These are phyloP conservation scores for Talaromyces sp. DNA, from an alignment of 2,329 filamentous ascomycete genomes.

Conservation along the genomic window DNA sequence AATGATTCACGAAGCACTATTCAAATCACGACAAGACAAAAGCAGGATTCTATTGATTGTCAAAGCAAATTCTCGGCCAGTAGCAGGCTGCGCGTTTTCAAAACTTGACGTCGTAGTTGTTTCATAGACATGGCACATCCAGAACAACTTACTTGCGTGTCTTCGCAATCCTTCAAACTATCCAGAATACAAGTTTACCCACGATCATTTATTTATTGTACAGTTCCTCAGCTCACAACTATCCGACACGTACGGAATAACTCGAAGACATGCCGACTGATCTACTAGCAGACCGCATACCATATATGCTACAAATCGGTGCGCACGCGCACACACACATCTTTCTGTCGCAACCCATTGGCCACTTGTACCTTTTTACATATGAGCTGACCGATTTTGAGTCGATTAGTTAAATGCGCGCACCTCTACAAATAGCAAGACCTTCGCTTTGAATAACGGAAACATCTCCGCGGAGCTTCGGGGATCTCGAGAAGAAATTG, in stretches of 20 bases:
- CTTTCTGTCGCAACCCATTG: not conserved
- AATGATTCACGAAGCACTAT: not conserved
- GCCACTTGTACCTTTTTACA: not conserved
- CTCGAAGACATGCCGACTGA: not conserved
- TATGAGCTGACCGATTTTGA: not conserved
- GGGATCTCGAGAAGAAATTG: not conserved
- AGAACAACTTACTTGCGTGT: too few relatives aligned
- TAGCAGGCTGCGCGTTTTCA: not conserved
- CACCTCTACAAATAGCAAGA: not conserved
- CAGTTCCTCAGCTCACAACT: not conserved
- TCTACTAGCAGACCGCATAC: not conserved
- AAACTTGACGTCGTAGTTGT: not conserved
- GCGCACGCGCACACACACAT: not conserved
- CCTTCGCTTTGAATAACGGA: not conserved
- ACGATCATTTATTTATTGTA: not conserved
- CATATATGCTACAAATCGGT: not conserved
- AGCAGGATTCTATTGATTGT: not conserved
- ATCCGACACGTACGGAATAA: not conserved
- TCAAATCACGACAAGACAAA: not conserved
- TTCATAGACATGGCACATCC: not conserved
- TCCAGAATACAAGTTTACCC: not conserved
- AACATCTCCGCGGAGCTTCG: not conserved
- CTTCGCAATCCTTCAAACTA: not conserved
- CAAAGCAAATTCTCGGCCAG: not conserved
- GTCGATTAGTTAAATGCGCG: not conserved